Conservation (phyloP, 345 rosid genomes). For the Eucalyptus decipiens region DNA sequence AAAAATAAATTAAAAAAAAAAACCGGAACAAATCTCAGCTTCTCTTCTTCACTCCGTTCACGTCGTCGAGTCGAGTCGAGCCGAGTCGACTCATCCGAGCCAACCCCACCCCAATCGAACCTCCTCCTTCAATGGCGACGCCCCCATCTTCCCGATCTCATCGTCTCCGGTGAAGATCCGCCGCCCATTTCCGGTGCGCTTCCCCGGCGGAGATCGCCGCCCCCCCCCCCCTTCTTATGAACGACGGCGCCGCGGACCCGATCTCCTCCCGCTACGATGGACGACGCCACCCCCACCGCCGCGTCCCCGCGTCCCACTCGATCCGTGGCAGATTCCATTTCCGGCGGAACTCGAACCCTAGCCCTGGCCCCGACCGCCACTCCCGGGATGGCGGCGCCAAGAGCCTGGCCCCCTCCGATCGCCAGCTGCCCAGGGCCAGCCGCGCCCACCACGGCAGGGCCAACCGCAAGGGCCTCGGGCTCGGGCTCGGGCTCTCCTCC, state of each 20-base stretch:
- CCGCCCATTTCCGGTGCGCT: not conserved
- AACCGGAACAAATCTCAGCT: not conserved
- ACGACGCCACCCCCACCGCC: not conserved
- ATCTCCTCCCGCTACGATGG: not conserved
- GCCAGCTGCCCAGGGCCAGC: slow-evolving; percentile 3
- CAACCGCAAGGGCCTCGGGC: slow-evolving; percentile 30
- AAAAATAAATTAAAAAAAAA: not conserved
- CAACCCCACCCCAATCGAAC: not conserved
- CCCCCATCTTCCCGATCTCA: not conserved
- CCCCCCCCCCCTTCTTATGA: not conserved
- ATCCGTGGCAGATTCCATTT: slow-evolving; percentile 61
- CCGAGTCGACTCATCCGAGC: not conserved
- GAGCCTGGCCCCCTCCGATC: not conserved
- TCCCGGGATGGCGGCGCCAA: slow-evolving; percentile 21
- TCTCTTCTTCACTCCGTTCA: not conserved
- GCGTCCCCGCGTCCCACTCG: slow-evolving; percentile 7
- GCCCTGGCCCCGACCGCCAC: slow-evolving; percentile 10
- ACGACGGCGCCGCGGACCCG: not conserved
- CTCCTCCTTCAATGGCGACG: not conserved
- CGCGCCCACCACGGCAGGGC: slow-evolving; percentile 21
- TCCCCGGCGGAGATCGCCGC: not conserved
- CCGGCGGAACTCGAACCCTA: slow-evolving; percentile 35
- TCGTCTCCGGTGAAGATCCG: not conserved
- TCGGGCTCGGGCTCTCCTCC: slow-evolving; percentile 6
- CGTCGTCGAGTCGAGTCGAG: not conserved